Base-by-base conservation (phyloP, 2,329 filamentous ascomycete species). In the Westerdykella sp. region DNA sequence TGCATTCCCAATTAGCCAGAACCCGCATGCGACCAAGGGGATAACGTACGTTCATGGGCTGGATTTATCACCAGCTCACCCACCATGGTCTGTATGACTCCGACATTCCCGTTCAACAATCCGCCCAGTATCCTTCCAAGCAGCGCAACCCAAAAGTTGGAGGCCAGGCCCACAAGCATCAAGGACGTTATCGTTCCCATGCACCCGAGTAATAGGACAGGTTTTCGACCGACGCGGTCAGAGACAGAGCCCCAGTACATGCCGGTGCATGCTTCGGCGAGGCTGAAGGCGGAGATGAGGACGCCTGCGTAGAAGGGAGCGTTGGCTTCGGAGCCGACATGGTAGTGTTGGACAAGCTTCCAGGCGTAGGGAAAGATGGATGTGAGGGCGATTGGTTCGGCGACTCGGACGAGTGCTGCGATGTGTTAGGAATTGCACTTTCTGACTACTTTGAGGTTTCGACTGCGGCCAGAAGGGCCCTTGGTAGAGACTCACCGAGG, bases 361-460 rank as follows among this genome's bases (percentile, higher is more conserved):
- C 66, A 69, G 15, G 67, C 66, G 46, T 95, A 96, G 12, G 90
- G 90, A 54, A 94, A 94, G 69, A 95, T 94, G 62, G 87, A 94
- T 2, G 89, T 95, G 54, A 96, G 78, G 39, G 90, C 90, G 59
- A 96, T 91, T 15, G 90, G 90, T 69, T 96, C 90, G 39, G 90
- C 87, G 49, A 96, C 79, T 57, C 90, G 86, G 58, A 95, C 89
- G 70, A 95, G 87, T 59, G 89, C 90, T 94, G 59, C 13, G 32
- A 13, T 14, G 32, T 35, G 16, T 35, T 35, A 18, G 32, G 36
- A 21, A 21, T 23, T 14, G 9, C 14, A 16, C 34, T 11, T 40
- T 6, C 9, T 25, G 32, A 13, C n/a, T n/a, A n/a, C n/a, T n/a
- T n/a, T n/a, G n/a, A n/a, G n/a, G n/a, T n/a, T n/a, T n/a, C n/a